Evolutionary conservation across 2,329 filamentous ascomycete genomes (phyloP).

Genomic region (Colletotrichum orchidophilum): DNA sequence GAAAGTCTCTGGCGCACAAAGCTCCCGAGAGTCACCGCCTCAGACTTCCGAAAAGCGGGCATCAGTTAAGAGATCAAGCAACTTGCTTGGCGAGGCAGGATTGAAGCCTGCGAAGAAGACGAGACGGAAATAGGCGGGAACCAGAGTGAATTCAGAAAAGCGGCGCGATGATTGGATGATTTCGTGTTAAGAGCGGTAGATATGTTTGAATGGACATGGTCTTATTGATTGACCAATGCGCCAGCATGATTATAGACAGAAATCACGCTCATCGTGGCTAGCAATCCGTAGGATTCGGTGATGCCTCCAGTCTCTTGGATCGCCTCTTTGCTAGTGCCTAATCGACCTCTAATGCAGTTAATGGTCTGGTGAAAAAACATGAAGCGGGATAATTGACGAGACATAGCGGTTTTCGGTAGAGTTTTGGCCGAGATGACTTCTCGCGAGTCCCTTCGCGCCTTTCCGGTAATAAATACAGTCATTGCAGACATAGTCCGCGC

Average conservation of each 20-base stretch:
- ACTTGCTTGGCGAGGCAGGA: background rate
- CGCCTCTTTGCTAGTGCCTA: no score
- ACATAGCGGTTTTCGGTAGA: background rate
- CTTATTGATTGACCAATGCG: background rate
- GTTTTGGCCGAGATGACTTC: background rate
- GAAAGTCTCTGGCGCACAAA: background rate
- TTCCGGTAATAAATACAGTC: no score
- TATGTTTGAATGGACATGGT: background rate
- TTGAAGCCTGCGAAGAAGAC: background rate
- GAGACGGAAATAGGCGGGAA: background rate
- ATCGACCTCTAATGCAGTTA: no score
- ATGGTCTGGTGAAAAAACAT: background rate
- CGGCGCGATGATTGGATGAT: background rate
- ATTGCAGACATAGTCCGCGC: background rate
- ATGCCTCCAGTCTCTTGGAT: no score
- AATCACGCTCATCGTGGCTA: background rate
- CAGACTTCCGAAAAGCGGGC: background rate
- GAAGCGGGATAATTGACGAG: background rate
- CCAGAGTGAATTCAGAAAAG: background rate
- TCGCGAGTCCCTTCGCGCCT: background rate
- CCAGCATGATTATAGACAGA: no score
- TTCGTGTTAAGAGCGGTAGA: background rate
- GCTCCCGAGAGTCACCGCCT: background rate
- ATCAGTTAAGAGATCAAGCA: background rate
- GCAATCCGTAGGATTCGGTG: no score